A percentile compares a stretch with the other conserved stretches of the same genome.
phyloP scores from a whole-genome alignment of 1,139 yeast species.

The Kodamaea ohmeri region DNA sequence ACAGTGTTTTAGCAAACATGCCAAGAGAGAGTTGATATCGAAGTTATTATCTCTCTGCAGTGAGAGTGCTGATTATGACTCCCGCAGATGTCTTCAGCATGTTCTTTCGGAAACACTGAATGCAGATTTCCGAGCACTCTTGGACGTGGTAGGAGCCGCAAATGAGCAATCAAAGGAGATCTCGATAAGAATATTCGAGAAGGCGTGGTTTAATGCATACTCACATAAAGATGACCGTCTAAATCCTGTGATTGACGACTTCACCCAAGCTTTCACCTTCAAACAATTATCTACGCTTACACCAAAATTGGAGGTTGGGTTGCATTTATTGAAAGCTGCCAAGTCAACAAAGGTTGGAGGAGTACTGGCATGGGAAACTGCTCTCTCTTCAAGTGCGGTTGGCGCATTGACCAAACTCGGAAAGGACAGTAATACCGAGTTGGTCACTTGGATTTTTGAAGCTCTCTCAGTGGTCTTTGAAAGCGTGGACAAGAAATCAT shows the following conservation, averaged over 20 bases:
- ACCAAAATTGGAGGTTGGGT: conserved; percentile 9
- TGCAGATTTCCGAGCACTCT: conserved; percentile 29
- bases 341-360: conserved; percentile 1
- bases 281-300: conserved; percentile 6
- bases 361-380: conserved; percentile 1
- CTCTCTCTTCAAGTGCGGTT: conserved; percentile 7
- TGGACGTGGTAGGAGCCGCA: conserved; percentile 20
- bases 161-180: conserved; percentile 15
- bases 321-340: conserved; percentile 9
- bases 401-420: conserved; percentile 3
- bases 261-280: conserved; percentile 10
- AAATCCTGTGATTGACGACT: conserved; percentile 10
- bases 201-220: conserved; percentile 31
- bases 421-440: neutral
- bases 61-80: conserved; percentile 9
- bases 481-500: neutral
- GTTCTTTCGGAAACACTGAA: conserved; percentile 49
- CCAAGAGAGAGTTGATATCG: conserved; percentile 41
- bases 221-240: conserved; percentile 20
- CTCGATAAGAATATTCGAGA: conserved; percentile 21
- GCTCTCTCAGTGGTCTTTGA: conserved; percentile 8
- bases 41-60: conserved; percentile 20
- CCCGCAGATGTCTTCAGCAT: conserved; percentile 27
- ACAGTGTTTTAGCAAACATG: conserved; percentile 45
- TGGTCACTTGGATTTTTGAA: conserved; percentile 8